Evolutionary conservation across 805 yeast species (phyloP).

Genomic region (Sugiyamaella qingdaonensis): DNA sequence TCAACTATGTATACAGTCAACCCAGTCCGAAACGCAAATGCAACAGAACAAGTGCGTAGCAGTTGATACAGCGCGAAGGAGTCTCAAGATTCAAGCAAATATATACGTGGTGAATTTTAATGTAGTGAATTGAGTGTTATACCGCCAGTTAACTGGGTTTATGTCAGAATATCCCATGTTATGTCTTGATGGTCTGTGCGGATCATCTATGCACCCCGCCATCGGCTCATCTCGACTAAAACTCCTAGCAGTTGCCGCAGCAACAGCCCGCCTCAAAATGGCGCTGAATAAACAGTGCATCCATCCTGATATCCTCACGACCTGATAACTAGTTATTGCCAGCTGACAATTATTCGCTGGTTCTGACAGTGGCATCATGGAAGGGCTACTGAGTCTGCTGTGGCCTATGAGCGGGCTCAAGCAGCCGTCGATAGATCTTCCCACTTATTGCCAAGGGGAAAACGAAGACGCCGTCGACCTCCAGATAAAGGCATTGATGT

Average conservation of each 20-base stretch:
- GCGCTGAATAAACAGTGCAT: constrained; percentile 2
- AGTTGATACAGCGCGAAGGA: too few relatives aligned
- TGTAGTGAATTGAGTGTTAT: too few relatives aligned
- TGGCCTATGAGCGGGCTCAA: constrained; percentile 22
- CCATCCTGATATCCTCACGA: not conserved
- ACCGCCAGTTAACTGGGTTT: too few relatives aligned
- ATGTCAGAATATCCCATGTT: too few relatives aligned
- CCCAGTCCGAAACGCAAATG: too few relatives aligned
- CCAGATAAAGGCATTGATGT: constrained; percentile 55
- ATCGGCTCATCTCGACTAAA: too few relatives aligned
- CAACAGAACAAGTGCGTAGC: too few relatives aligned
- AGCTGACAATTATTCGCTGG: not conserved
- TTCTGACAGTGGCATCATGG: constrained; percentile 3
- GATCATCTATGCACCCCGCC: too few relatives aligned
- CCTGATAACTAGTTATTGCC: not conserved
- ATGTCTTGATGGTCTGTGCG: too few relatives aligned
- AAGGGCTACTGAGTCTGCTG: constrained; percentile 19
- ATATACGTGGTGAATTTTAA: too few relatives aligned
- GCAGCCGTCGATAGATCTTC: constrained; percentile 40
- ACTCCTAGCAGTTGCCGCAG: not conserved
- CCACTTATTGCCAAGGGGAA: constrained; percentile 45
- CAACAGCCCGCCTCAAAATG: not conserved
- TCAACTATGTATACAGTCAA: too few relatives aligned
- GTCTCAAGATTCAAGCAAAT: too few relatives aligned
- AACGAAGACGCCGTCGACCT: constrained; percentile 56